Conservation (phyloP, 306 rosid genomes). For the Purshia tridentata region DNA sequence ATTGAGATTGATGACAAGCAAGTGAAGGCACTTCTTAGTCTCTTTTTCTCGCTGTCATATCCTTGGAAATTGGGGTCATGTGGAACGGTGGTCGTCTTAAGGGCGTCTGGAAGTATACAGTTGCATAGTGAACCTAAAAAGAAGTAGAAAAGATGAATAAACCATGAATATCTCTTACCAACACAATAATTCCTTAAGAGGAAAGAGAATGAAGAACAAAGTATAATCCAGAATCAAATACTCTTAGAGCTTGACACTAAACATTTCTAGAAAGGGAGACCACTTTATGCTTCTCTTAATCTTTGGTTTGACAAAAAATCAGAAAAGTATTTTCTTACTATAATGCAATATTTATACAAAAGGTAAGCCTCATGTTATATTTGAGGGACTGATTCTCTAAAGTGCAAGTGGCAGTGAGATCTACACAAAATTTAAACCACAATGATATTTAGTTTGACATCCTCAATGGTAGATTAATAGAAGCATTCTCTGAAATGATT, state of each 20-base stretch:
- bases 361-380: not conserved
- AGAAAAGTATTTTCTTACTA: not conserved
- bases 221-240: not conserved
- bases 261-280: not conserved
- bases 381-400: not conserved
- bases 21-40: conserved; percentile 61
- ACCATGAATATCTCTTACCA: not conserved
- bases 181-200: not conserved
- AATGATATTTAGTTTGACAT: not conserved
- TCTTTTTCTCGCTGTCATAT: conserved; percentile 64
- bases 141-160: conserved; percentile 12
- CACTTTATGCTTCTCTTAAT: not conserved
- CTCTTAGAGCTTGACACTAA: not conserved
- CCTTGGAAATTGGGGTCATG: conserved; percentile 56
- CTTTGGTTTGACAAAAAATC: not conserved
- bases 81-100: conserved; percentile 56
- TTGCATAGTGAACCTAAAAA: conserved; percentile 76
- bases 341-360: not conserved
- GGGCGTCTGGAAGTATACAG: conserved; percentile 86
- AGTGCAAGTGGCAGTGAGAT: not conserved
- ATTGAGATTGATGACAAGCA: conserved; percentile 78
- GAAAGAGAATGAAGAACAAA: not conserved
- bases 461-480: not conserved
- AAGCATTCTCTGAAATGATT: too few species aligned
- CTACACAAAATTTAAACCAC: not conserved